Base-by-base conservation (phyloP, 2,329 filamentous ascomycete species). In the Aspergillus sergii region DNA sequence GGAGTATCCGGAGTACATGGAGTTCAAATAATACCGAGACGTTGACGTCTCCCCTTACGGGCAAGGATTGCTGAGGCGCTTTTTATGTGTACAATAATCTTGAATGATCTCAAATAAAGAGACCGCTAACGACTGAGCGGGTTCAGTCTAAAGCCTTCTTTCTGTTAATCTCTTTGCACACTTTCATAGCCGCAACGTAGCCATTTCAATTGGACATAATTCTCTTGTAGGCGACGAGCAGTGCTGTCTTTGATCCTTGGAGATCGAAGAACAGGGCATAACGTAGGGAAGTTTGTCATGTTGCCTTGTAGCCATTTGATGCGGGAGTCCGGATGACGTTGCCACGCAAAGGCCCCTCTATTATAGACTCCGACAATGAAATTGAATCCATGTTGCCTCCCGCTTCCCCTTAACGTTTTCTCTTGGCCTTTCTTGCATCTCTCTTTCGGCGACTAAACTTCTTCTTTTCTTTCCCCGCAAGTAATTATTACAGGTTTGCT, bases 1-100 rank as follows among this genome's bases (percentile, higher is more conserved):
- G 72, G 67, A 72, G 74, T 69, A 73, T 68, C 70, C 71, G 79
- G 78, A 78, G 77, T 78, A 79, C 73, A 66, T 67, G 77, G 73
- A 76, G 78, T 76, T 79, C 73, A 66, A 71, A 68, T 46, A 65
- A 50, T 41, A 57, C 62, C 28, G 68, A 73, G 69, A 68, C 70
- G 51, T 67, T 74, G 61, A 69, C 68, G 69, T 75, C 72, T 73
- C 66, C 71, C 62, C 68, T 74, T 28, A 68, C 68, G 71, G 72
- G 73, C 61, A 77, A 76, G 66, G 69, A 69, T 63, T 56, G 64
- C 61, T 74, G 67, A 67, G 67, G 58, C 12, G 55, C 60, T 64
- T 64, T 65, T 59, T 59, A 23, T 63, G 58, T 72, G 70, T 74
- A 72, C 59, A 67, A 61, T 73, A 70, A 46, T 50, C 41, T 60